These are phyloP conservation scores for Cyberlindnera mrakii DNA, from an alignment of 805 yeast species.

Conservation along the genomic window DNA sequence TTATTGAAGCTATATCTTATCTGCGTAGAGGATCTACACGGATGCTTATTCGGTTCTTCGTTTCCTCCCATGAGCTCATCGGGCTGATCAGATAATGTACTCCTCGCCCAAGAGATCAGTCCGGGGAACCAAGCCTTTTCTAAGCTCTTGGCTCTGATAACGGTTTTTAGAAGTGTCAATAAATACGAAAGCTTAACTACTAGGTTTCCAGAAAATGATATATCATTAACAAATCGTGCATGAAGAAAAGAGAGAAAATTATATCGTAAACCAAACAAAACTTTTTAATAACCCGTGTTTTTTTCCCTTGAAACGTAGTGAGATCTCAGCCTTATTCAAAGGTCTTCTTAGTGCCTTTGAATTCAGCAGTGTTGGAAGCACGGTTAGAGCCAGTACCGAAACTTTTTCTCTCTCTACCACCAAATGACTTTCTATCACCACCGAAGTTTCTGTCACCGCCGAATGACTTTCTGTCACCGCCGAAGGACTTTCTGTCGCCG, in stretches of 20 bases:
- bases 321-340: conserved; percentile 37
- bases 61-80: too few species aligned
- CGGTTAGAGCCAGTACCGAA: conserved; percentile 28
- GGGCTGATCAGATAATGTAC: too few species aligned
- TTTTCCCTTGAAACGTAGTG: not conserved
- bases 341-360: conserved; percentile 81
- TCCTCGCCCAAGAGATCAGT: too few species aligned
- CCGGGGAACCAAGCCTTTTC: too few species aligned
- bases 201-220: not conserved
- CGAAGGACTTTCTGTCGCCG: conserved; percentile 31
- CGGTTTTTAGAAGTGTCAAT: too few species aligned
- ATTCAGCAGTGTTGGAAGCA: conserved; percentile 56
- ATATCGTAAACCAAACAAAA: not conserved
- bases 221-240: conserved; percentile 1
- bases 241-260: not conserved
- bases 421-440: conserved; percentile 29
- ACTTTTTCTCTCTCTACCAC: conserved; percentile 38
- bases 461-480: conserved; percentile 30
- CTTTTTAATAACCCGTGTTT: conserved; percentile 1
- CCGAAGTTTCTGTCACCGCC: conserved; percentile 35
- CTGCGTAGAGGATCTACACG: too few species aligned
- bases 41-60: too few species aligned
- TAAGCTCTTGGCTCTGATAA: too few species aligned
- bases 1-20: too few species aligned
- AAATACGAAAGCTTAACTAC: too few species aligned